Evolutionary conservation across 805 yeast genomes (phyloP).

Genomic region (Nematodospora valgi): DNA sequence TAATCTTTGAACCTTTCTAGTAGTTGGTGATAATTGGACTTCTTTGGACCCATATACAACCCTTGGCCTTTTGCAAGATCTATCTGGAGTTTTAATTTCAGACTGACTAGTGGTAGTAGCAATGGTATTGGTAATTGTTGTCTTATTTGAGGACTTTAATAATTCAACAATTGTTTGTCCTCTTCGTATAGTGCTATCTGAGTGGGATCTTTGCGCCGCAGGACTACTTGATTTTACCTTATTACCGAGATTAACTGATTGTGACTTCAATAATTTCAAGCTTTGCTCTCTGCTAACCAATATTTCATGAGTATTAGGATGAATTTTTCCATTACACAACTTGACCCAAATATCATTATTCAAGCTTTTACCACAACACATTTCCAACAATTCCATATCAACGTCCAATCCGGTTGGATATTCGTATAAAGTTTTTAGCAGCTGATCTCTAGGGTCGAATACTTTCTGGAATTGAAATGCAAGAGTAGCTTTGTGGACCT

Average conservation of each 20-base stretch:
- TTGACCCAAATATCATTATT: constrained; percentile 46
- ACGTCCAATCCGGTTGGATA: constrained; percentile 43
- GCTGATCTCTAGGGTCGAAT: constrained; percentile 56
- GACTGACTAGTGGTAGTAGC: neutral
- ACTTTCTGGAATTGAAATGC: constrained; percentile 88
- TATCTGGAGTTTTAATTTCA: constrained; percentile 3
- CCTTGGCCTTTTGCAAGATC: constrained; percentile 1
- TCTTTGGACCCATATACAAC: neutral
- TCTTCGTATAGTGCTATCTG: constrained; percentile 1
- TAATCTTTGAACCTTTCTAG: constrained; percentile 10
- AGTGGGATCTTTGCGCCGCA: constrained; percentile 1
- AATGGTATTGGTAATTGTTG: no score
- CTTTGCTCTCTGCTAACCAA: constrained; percentile 47
- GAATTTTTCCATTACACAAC: constrained; percentile 63
- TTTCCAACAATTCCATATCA: constrained; percentile 38
- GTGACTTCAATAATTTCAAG: constrained; percentile 18
- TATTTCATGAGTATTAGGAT: constrained; percentile 56
- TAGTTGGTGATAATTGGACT: constrained; percentile 13
- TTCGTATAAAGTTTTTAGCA: constrained; percentile 56
- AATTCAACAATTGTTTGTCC: constrained; percentile 6
- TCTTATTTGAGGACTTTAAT: neutral
- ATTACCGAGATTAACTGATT: constrained; percentile 11
- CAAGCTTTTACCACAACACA: constrained; percentile 45
- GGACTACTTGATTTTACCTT: neutral
- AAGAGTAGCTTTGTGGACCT: constrained; percentile 61